Evolutionary conservation across 1,284 basidiomycete genomes (phyloP), one percentile per base, ranked within the genome.

Genomic region (Tilletia caries): DNA sequence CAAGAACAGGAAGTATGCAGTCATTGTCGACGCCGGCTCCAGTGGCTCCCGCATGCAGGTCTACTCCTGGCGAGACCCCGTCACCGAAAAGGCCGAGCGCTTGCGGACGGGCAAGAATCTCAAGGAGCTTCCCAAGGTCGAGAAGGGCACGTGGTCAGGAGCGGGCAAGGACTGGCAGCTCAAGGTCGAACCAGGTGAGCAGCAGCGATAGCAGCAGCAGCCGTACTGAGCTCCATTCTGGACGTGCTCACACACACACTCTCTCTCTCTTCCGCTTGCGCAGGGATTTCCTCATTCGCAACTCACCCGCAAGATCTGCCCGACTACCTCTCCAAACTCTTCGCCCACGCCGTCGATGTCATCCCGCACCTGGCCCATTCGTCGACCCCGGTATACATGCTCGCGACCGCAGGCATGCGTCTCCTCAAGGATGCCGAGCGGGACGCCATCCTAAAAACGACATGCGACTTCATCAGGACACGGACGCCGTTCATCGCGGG

Each of bases 381-480:
- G 3, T 87, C 90, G 25, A 98, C 95, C 0, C 94, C 96, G 0
- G 85, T 99, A 15, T 98, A 97, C 84, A 86, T 99, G 29, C 88
- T 98, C 54, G 95, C 96, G 0, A 98, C 96, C 0, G 95, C 96
- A 0, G 96, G 96, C 1, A 97, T 98, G 96, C 91, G 96, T 18
- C 86, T 98, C 4, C 86, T 98, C 1, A 84, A 90, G 1, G 85
- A 88, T 0, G 84, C 87, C 15, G 87, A 91, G 76, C 92, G 93
- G 77, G 86, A 89, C 1, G 86, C 87, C 25, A 88, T 98, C 44
- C 86, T 98, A 15, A 83, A 87, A 69, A 86, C 90, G 33, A 89
- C 93, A 0, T 98, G 96, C 83, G 83, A 86, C 25, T 92, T 91
- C 78, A 87, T 99, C 66, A 86, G 86, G 85, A 93, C 91, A n/a